Evolutionary conservation across 805 yeast species (phyloP).

Genomic region (Starmera quercuum): DNA sequence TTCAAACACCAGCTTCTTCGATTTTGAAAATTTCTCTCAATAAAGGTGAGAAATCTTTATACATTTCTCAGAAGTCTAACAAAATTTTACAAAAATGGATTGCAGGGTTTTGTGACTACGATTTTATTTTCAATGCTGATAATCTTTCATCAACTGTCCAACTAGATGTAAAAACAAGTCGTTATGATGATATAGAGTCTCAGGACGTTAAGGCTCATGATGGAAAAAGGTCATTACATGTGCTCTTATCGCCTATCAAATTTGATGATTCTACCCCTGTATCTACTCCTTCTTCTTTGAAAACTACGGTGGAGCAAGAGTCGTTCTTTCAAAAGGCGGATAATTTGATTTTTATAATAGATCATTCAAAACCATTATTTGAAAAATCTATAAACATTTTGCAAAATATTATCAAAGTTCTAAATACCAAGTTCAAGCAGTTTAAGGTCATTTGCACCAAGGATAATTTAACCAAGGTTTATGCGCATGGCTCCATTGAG

Average conservation of each 20-base stretch:
- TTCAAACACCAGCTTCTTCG: constrained; percentile 14
- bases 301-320: constrained; percentile 1
- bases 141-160: constrained; percentile 25
- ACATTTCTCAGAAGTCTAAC: constrained; percentile 19
- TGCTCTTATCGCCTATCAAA: constrained; percentile 15
- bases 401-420: constrained; percentile 15
- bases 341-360: constrained; percentile 10
- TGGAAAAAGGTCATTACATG: constrained; percentile 13
- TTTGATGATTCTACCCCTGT: constrained; percentile 1
- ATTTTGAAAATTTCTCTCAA: constrained; percentile 12
- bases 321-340: constrained; percentile 7
- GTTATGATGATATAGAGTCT: too few species aligned
- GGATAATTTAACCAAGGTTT: constrained; percentile 3
- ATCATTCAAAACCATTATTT: constrained; percentile 9
- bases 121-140: constrained; percentile 20
- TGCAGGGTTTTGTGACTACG: constrained; percentile 27
- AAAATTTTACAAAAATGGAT: constrained; percentile 33
- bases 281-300: neutral
- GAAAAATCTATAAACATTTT: constrained; percentile 4
- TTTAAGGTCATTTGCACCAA: constrained; percentile 10
- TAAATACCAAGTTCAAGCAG: constrained; percentile 7
- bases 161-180: constrained; percentile 2
- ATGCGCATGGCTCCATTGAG: constrained; percentile 3
- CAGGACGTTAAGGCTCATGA: neutral
- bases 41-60: constrained; percentile 14